These are phyloP conservation scores for Sarcomyxa edulis DNA, from an alignment of 768 basidiomycete genomes.

Conservation along the genomic window DNA sequence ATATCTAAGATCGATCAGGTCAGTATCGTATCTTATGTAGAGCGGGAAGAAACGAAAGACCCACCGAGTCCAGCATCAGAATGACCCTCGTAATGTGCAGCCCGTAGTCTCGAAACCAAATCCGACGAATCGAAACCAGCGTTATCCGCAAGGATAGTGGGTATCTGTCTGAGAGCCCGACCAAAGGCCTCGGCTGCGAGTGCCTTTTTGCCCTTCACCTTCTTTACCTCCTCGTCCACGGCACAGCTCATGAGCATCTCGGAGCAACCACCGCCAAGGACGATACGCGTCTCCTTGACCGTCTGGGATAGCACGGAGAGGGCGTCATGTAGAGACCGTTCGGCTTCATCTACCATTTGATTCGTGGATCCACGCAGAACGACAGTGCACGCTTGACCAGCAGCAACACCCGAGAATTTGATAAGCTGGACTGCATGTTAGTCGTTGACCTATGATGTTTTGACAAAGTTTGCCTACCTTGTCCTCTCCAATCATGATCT, in stretches of 20 bases:
- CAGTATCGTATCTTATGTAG: too few relatives aligned
- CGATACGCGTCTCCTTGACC: conserved; percentile 91
- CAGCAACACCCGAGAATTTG: conserved; percentile 98
- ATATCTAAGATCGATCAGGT: conserved; percentile 56
- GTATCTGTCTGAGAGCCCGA: conserved; percentile 88
- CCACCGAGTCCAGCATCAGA: conserved; percentile 83
- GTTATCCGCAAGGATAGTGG: conserved; percentile 95
- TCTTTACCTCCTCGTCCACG: conserved; percentile 82
- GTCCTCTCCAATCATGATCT: conserved; percentile 99
- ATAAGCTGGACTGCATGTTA: conserved; percentile 61
- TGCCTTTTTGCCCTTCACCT: conserved; percentile 90
- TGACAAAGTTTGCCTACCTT: conserved; percentile 50
- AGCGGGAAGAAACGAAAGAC: conserved; percentile 14
- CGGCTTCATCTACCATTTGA: conserved; percentile 99
- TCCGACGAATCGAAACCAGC: conserved; percentile 98
- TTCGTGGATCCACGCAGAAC: conserved; percentile 95
- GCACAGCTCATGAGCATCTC: conserved; percentile 98
- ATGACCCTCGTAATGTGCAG: conserved; percentile 90
- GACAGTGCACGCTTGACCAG: conserved; percentile 96
- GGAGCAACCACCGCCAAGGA: conserved; percentile 94
- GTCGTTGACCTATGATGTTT: not conserved
- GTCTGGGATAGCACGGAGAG: conserved; percentile 97
- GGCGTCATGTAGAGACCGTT: conserved; percentile 95
- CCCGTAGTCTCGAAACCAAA: conserved; percentile 81
- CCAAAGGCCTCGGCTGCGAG: conserved; percentile 92